Base-by-base conservation (phyloP, 2,329 filamentous ascomycete species). In the Tolypocladium nubicola region DNA sequence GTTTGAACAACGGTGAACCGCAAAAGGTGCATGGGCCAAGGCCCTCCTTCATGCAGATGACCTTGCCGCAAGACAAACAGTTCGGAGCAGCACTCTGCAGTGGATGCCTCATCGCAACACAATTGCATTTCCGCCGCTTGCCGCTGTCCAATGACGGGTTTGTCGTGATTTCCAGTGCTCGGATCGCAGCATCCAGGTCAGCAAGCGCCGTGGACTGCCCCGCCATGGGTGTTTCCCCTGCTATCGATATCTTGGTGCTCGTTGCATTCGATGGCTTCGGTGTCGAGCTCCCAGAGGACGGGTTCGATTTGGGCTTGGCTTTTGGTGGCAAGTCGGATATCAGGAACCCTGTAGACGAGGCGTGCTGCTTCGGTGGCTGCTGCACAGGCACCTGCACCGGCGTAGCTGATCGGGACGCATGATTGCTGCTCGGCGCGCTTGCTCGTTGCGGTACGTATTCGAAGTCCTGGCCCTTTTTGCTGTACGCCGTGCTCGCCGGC, bases 21-120 rank as follows among this genome's bases (percentile, higher is more conserved):
- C 94, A 99, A 67, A 89, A 97, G 0, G 93, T 97, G 71, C 94
- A 99, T 0, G 93, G 93, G 0, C 93, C 93, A 0, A 97, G 79
- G 0, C 94, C 94, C 72, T 99, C 92, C 66, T 94, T 92, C 30
- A 96, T 84, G 70, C 94, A 99, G 56, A 97, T 87, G 14, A 99
- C 90, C 70, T 97, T 97, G 59, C 94, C 94, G 66, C 94, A 99
- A 50, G 82, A 86, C 19, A 95, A 75, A 68, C 94, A 99, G 69
- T 97, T 99, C 0, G 94, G 94, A 0, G 92, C 91, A 0, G 93
- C 91, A n/a, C 84, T 84, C 50, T 97, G 87, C 3, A 97, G 81
- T 0, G 93, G 89, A 70, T 99, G 94, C 1, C 89, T 83, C 0
- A 88, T 85, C 0, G 89, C 94, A 66, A 95, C 90, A 70, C 94